Percentiles rank a stretch among this genome's conserved stretches.
These are phyloP conservation scores for Elsinoe australis DNA, from an alignment of 2,329 filamentous ascomycete genomes.

Conservation along the genomic window DNA sequence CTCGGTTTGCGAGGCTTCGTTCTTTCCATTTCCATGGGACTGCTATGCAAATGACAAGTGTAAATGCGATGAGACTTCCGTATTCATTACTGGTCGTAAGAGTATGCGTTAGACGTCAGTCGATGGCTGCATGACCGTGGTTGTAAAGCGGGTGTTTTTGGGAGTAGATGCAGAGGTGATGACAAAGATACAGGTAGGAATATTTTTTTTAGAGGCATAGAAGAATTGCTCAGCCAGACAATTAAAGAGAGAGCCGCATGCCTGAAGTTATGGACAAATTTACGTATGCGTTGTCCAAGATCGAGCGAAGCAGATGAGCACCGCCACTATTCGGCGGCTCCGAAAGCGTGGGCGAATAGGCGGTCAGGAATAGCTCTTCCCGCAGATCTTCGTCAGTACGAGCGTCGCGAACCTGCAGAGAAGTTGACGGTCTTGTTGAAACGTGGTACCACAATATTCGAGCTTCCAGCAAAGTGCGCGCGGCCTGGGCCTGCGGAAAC, in stretches of 20 bases:
- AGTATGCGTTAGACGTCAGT: too few relatives aligned
- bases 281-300: too few relatives aligned
- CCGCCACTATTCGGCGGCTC: slow-evolving; percentile 14
- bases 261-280: too few relatives aligned
- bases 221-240: too few relatives aligned
- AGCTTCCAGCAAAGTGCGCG: slow-evolving; percentile 3
- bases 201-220: too few relatives aligned
- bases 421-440: not conserved
- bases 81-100: too few relatives aligned
- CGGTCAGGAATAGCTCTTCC: slow-evolving; percentile 2
- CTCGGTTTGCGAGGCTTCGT: slow-evolving; percentile 8
- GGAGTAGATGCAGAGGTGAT: not conserved
- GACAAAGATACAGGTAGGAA: not conserved
- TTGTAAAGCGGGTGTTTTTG: too few relatives aligned
- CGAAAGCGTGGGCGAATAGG: slow-evolving; percentile 11
- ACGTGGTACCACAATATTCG: slow-evolving; percentile 13
- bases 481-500: not conserved
- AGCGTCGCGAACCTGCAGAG: slow-evolving; percentile 4
- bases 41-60: too few relatives aligned
- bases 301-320: not conserved
- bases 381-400: slow-evolving; percentile 7
- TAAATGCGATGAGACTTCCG: too few relatives aligned
- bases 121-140: too few relatives aligned
- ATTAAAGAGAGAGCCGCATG: slow-evolving; percentile 14
- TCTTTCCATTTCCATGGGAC: slow-evolving; percentile 1